A percentile compares a stretch with the other conserved stretches of the same genome.
These are phyloP conservation scores for Wickerhamomyces kurtzmanii DNA, from an alignment of 805 yeast genomes.

Conservation along the genomic window DNA sequence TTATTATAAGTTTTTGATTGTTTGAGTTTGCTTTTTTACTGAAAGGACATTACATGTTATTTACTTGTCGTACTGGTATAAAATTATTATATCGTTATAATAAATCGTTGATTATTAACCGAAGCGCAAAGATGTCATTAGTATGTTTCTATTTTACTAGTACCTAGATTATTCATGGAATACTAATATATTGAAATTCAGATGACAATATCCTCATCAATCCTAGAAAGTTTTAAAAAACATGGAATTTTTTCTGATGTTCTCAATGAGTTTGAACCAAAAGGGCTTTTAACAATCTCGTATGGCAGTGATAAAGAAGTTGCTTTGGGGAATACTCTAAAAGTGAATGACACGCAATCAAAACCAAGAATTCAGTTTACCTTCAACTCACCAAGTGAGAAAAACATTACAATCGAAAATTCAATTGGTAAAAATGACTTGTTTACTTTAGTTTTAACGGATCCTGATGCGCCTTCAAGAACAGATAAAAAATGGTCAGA, in stretches of 20 bases:
- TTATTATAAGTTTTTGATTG: too few relatives aligned
- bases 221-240: constrained; percentile 26
- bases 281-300: constrained; percentile 44
- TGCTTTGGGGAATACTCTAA: constrained; percentile 68
- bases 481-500: constrained; percentile 85
- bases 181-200: too few relatives aligned
- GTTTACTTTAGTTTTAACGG: constrained; percentile 75
- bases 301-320: constrained; percentile 55
- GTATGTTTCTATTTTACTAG: too few relatives aligned
- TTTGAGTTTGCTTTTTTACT: too few relatives aligned
- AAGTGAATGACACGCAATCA: constrained; percentile 56
- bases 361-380: constrained; percentile 61
- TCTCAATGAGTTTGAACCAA: constrained; percentile 16
- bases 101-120: too few relatives aligned
- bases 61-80: too few relatives aligned
- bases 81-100: too few relatives aligned
- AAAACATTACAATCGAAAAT: constrained; percentile 5
- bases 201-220: constrained; percentile 18
- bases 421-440: constrained; percentile 28
- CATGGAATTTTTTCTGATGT: constrained; percentile 36
- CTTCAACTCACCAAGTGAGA: constrained; percentile 28
- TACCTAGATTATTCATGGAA: too few relatives aligned
- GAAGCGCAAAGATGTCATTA: too few relatives aligned
- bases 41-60: too few relatives aligned
- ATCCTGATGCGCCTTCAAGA: constrained; percentile 89